Percentiles rank a stretch among this genome's conserved stretches.
Conservation (phyloP, 1,139 yeast genomes). For the Debaryomyces robertsiae region DNA sequence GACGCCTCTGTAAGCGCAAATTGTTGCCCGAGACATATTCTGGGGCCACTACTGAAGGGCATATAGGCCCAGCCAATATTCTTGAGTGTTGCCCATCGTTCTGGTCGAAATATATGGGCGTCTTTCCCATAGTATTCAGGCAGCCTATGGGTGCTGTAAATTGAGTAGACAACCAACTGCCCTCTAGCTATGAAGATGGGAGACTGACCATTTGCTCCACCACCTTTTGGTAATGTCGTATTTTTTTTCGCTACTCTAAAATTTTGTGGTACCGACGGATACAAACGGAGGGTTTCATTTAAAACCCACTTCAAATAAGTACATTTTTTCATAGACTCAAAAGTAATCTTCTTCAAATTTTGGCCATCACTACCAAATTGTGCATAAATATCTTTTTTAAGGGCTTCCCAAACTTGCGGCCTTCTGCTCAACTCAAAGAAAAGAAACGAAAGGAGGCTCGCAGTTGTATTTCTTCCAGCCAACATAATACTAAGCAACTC, state of each 20-base stretch:
- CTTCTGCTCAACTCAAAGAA: slow-evolving; percentile 45
- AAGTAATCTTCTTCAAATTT: slow-evolving; percentile 26
- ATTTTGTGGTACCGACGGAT: slow-evolving; percentile 57
- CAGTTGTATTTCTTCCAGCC: slow-evolving; percentile 59
- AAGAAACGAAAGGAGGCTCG: slow-evolving; percentile 47
- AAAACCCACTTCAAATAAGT: slow-evolving; percentile 49
- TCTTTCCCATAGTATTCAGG: slow-evolving; percentile 47
- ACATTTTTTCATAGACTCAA: slow-evolving; percentile 53
- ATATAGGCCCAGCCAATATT: slow-evolving; percentile 47
- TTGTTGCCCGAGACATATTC: slow-evolving; percentile 49
- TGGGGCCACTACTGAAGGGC: slow-evolving; percentile 49
- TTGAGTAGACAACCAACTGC: slow-evolving; percentile 38
- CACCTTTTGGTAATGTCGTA: slow-evolving; percentile 55
- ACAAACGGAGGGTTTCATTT: slow-evolving; percentile 52
- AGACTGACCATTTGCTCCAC: slow-evolving; percentile 44
- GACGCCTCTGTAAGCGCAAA: slow-evolving; percentile 50
- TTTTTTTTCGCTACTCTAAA: slow-evolving; percentile 44
- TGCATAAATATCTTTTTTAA: slow-evolving; percentile 34
- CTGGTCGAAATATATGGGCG: slow-evolving; percentile 48
- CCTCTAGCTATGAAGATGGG: slow-evolving; percentile 52
- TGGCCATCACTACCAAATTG: slow-evolving; percentile 29
- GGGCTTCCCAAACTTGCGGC: slow-evolving; percentile 36
- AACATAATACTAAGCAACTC: slow-evolving; percentile 50
- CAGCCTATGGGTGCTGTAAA: slow-evolving; percentile 45
- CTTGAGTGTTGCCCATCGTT: slow-evolving; percentile 45